Evolutionary conservation across 2,329 filamentous ascomycete species (phyloP).

Genomic region (Pseudocercospora musae): DNA sequence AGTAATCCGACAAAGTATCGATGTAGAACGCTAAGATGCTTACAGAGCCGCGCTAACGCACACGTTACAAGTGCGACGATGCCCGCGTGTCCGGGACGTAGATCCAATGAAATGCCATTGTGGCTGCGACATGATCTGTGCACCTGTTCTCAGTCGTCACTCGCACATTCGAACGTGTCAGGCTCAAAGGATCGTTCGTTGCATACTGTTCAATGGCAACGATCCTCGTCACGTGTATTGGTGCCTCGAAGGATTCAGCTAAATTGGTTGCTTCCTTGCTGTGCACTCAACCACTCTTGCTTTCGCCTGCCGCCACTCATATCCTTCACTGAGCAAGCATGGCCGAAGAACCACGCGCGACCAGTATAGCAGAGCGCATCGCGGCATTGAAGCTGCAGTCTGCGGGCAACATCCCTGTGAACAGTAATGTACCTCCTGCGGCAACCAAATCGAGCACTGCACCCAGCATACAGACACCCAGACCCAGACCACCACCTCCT

Average conservation of each 20-base stretch:
- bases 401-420: constrained; percentile 38
- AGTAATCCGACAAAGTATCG: too few relatives aligned
- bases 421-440: not conserved
- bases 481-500: constrained; percentile 35
- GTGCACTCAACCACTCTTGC: too few relatives aligned
- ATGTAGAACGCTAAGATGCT: too few relatives aligned
- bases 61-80: too few relatives aligned
- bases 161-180: too few relatives aligned
- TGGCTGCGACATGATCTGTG: too few relatives aligned
- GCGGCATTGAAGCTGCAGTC: constrained; percentile 46
- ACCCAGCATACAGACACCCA: constrained; percentile 20
- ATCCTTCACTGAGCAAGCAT: constrained; percentile 12
- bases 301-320: too few relatives aligned
- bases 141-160: too few relatives aligned
- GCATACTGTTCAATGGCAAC: not conserved
- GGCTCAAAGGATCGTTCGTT: not conserved
- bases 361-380: constrained; percentile 47
- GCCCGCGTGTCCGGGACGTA: too few relatives aligned
- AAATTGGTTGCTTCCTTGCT: too few relatives aligned
- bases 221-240: not conserved
- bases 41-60: too few relatives aligned
- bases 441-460: constrained; percentile 17
- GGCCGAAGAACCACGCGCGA: constrained; percentile 25
- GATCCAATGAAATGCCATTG: too few relatives aligned
- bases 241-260: not conserved